These are phyloP conservation scores for Adansonia rubrostipa DNA, from an alignment of 441 rosid species.

Conservation along the genomic window DNA sequence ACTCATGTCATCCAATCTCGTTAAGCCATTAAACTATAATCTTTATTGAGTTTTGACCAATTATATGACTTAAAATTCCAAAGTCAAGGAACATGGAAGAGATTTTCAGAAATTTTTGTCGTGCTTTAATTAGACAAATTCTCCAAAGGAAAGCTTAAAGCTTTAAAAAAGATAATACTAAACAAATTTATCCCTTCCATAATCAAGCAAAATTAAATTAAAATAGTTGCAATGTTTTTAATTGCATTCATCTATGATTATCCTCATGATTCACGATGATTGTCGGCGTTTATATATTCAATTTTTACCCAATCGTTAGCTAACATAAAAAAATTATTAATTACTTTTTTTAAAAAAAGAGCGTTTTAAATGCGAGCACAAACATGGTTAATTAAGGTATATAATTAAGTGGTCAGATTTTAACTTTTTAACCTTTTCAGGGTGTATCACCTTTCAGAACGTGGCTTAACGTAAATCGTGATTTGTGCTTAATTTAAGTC, in stretches of 20 bases:
- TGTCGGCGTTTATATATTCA: not conserved
- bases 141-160: not conserved
- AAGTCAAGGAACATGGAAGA: conserved; percentile 15
- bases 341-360: not conserved
- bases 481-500: conserved; percentile 17
- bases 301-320: conserved; percentile 10
- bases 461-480: conserved; percentile 17
- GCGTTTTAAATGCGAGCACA: not conserved
- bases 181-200: not conserved
- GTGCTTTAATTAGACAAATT: conserved; percentile 28
- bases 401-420: not conserved
- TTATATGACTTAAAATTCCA: not conserved
- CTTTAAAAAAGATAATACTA: conserved; percentile 5
- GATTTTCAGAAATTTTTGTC: not conserved
- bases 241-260: conserved; percentile 15
- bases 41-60: not conserved
- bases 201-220: not conserved
- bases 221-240: not conserved
- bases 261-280: not conserved
- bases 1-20: conserved; percentile 14
- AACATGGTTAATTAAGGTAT: not conserved
- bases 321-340: not conserved
- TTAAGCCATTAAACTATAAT: conserved; percentile 12
- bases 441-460: not conserved
- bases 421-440: not conserved